Conservation (phyloP, 2,329 filamentous ascomycete genomes). For the Amauroascus verrucosus region DNA sequence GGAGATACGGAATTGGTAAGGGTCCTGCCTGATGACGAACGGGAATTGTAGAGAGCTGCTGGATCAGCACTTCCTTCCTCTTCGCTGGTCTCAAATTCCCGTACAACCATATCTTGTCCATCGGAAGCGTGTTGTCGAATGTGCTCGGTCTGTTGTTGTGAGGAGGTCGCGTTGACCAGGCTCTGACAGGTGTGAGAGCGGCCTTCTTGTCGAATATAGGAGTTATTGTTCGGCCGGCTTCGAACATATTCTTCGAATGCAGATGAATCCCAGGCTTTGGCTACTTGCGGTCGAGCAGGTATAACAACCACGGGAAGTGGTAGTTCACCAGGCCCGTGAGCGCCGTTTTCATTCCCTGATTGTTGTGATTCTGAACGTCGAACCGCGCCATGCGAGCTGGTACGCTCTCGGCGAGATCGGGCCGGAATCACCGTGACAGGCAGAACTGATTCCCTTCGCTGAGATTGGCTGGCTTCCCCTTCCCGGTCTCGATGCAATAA, state of each 20-base stretch:
- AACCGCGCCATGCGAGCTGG: conserved; percentile 14
- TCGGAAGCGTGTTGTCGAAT: neutral
- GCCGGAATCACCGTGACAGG: conserved; percentile 51
- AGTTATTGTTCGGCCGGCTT: neutral
- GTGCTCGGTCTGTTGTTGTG: neutral
- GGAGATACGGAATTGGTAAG: conserved; percentile 1
- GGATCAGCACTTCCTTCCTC: neutral
- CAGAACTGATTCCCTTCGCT: conserved; percentile 32
- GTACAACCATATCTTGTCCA: neutral
- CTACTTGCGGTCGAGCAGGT: conserved; percentile 44
- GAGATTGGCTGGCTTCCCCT: conserved; percentile 29
- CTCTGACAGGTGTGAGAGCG: neutral
- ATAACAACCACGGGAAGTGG: conserved; percentile 49
- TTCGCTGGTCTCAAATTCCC: neutral
- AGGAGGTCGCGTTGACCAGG: neutral
- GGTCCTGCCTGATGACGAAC: conserved; percentile 3
- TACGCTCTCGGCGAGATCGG: conserved; percentile 19
- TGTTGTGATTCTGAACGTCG: neutral
- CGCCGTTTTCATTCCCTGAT: conserved; percentile 19
- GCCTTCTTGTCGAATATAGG: neutral
- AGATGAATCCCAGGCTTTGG: conserved; percentile 41
- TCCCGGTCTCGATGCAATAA: conserved; percentile 40
- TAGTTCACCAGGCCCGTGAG: neutral
- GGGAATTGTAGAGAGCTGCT: neutral
- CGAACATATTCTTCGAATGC: conserved; percentile 9